phyloP scores from a whole-genome alignment of 2,329 filamentous ascomycete species.

The Colletotrichum sp. region DNA sequence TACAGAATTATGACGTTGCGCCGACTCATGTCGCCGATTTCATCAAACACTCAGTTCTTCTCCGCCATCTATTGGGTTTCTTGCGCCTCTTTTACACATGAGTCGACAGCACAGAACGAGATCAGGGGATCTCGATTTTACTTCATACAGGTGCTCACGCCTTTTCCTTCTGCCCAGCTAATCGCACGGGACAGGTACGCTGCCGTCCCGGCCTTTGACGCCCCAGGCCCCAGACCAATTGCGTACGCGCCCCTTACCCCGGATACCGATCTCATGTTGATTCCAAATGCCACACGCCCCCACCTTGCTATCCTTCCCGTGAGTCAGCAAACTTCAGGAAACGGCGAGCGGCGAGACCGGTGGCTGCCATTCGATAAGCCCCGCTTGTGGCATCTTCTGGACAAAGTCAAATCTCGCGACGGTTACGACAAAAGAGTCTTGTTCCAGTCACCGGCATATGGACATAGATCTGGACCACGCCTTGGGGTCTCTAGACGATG shows the following conservation, averaged over 20 bases:
- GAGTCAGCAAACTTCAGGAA: neutral
- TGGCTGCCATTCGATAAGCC: neutral
- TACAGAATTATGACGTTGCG: neutral
- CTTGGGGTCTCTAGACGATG: neutral
- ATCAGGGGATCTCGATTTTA: neutral
- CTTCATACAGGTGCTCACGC: neutral
- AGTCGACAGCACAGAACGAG: neutral
- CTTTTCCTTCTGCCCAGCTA: neutral
- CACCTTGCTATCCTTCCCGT: neutral
- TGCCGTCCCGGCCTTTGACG: neutral
- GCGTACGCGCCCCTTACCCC: neutral
- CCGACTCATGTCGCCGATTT: neutral
- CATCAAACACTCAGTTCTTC: neutral
- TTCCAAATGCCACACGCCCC: constrained; percentile 1
- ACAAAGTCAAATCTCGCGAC: neutral
- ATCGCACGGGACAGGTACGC: neutral
- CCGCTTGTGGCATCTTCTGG: neutral
- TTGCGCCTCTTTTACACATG: neutral
- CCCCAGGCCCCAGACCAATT: neutral
- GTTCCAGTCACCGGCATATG: neutral
- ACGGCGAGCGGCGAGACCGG: neutral
- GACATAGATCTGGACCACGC: neutral
- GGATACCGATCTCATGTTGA: neutral
- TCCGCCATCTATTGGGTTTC: neutral
- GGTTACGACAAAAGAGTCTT: neutral